Conservation (phyloP, 495 filamentous ascomycete species). For the Penicillium paxilli region DNA sequence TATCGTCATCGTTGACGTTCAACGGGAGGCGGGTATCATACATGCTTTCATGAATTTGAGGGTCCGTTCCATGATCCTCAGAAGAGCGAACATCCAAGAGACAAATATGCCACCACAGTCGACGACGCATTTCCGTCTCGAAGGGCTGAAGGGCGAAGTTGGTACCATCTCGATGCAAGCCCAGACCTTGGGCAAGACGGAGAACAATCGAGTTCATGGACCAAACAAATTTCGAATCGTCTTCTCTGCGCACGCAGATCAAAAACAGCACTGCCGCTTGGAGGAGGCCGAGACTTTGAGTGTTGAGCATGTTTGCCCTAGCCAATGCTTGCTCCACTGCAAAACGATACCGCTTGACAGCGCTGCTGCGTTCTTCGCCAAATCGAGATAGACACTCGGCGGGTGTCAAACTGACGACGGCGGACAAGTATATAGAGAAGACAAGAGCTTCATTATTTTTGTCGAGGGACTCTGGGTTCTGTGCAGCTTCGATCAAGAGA, state of each 20-base stretch:
- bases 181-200: constrained; percentile 78
- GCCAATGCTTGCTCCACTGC: constrained; percentile 77
- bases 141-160: constrained; percentile 73
- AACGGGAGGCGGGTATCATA: constrained; percentile 75
- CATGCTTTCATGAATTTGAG: constrained; percentile 63
- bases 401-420: constrained; percentile 64
- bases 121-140: constrained; percentile 80
- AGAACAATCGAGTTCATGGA: constrained; percentile 69
- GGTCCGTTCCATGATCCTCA: constrained; percentile 83
- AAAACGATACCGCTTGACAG: constrained; percentile 72
- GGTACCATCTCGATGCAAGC: constrained; percentile 77
- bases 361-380: constrained; percentile 36
- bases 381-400: constrained; percentile 36
- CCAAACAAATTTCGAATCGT: constrained; percentile 67
- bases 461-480: constrained; percentile 55
- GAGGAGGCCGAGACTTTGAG: constrained; percentile 70
- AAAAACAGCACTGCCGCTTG: constrained; percentile 80
- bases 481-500: constrained; percentile 41
- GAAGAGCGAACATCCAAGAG: constrained; percentile 74
- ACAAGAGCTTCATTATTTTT: constrained; percentile 68
- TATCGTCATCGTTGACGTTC: constrained; percentile 80
- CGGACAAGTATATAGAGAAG: constrained; percentile 77
- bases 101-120: constrained; percentile 82
- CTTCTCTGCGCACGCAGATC: constrained; percentile 61
- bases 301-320: constrained; percentile 71